These are phyloP conservation scores for Cryomyces minteri DNA, from an alignment of 495 filamentous ascomycete genomes.

Conservation along the genomic window DNA sequence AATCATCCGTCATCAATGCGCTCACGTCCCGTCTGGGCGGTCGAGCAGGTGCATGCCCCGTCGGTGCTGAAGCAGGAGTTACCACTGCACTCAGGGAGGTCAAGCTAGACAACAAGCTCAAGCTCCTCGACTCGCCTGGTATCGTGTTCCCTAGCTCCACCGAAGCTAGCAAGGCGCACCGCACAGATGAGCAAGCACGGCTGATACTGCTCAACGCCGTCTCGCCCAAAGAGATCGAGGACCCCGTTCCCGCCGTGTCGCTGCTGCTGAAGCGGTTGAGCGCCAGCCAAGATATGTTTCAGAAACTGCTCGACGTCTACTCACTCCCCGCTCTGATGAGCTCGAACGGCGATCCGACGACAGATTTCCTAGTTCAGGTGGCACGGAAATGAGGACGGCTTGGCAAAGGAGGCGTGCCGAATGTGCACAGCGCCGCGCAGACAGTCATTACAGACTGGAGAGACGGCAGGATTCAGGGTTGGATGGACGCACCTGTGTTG, in stretches of 20 bases:
- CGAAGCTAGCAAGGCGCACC: conserved; percentile 32
- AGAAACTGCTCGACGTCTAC: conserved; percentile 67
- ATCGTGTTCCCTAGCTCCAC: conserved; percentile 69
- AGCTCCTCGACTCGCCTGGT: conserved; percentile 85
- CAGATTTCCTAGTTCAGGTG: conserved; percentile 88
- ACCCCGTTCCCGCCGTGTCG: conserved; percentile 70
- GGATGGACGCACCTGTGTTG: conserved; percentile 57
- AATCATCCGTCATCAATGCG: conserved; percentile 92
- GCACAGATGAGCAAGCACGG: conserved; percentile 62
- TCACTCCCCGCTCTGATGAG: conserved; percentile 58
- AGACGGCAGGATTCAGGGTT: conserved; percentile 87
- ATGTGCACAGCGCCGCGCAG: conserved; percentile 72
- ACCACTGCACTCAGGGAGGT: conserved; percentile 77
- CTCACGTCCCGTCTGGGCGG: conserved; percentile 66
- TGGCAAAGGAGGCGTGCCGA: conserved; percentile 80
- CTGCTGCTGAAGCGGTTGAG: conserved; percentile 66
- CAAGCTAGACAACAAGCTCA: conserved; percentile 89
- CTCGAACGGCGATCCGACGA: conserved; percentile 52
- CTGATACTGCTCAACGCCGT: conserved; percentile 79
- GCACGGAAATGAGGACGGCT: conserved; percentile 80
- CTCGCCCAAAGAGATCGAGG: conserved; percentile 82
- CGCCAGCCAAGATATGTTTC: conserved; percentile 45
- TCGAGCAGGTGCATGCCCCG: conserved; percentile 53
- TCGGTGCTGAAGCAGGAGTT: conserved; percentile 83
- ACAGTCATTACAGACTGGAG: conserved; percentile 90